These are phyloP conservation scores for Prinsepia uniflora DNA, from an alignment of 306 rosid genomes.

Conservation along the genomic window DNA sequence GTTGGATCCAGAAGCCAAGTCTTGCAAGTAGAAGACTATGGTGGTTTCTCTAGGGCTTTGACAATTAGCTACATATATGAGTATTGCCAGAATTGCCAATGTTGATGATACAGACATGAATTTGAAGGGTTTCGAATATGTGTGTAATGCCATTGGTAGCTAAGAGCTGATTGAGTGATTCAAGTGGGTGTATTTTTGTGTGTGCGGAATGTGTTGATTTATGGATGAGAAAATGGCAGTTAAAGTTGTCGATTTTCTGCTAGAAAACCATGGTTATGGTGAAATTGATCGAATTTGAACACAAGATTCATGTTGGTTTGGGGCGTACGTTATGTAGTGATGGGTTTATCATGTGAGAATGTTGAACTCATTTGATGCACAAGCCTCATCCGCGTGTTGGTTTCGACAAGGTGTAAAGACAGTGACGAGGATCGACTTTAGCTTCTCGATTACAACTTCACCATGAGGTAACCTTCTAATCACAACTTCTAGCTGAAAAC, in stretches of 20 bases:
- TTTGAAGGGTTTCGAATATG: constrained; percentile 14
- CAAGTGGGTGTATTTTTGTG: neutral
- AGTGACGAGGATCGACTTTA: no score
- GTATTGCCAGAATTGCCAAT: neutral
- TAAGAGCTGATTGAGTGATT: neutral
- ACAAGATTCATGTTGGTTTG: constrained; percentile 4
- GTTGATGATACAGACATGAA: constrained; percentile 12
- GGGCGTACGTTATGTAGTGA: neutral
- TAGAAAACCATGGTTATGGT: neutral
- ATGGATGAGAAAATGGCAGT: neutral
- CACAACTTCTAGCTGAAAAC: no score
- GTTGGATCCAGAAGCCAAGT: constrained; percentile 12
- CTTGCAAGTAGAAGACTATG: constrained; percentile 18
- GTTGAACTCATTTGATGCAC: neutral
- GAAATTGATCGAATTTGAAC: neutral
- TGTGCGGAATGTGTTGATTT: neutral
- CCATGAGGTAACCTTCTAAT: no score
- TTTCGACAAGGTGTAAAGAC: no score
- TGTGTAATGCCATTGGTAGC: neutral
- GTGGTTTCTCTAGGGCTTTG: constrained; percentile 13
- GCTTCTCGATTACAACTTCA: no score
- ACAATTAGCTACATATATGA: constrained; percentile 3
- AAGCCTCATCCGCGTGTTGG: no score
- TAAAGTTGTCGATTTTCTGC: neutral
- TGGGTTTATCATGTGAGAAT: constrained; percentile 1